Evolutionary conservation across 2,329 filamentous ascomycete species (phyloP).

Genomic region (Penicillium decumbens): DNA sequence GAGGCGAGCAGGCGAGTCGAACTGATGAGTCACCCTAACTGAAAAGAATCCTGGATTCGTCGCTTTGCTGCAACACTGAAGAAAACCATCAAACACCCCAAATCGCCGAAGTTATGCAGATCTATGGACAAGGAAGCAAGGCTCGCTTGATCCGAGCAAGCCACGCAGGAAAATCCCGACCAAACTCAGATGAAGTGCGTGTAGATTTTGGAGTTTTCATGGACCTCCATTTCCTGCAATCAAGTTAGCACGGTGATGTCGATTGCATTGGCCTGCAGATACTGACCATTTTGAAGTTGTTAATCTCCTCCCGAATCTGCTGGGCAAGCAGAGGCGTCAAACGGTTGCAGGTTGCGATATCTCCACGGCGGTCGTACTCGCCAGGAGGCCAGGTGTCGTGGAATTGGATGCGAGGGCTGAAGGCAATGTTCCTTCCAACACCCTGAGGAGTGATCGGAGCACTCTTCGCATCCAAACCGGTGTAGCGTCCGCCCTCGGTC

Average conservation of each 20-base stretch:
- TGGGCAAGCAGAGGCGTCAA: slow-evolving; percentile 95
- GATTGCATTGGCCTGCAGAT: neutral
- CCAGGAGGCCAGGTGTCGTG: slow-evolving; percentile 93
- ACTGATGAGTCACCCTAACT: neutral
- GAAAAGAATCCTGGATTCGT: neutral
- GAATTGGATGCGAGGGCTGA: slow-evolving; percentile 90
- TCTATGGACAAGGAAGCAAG: slow-evolving; percentile 24
- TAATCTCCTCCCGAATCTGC: slow-evolving; percentile 98
- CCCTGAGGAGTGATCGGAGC: slow-evolving; percentile 69
- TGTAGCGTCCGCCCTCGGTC: slow-evolving; percentile 61
- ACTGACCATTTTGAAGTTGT: slow-evolving; percentile 97
- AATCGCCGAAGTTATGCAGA: slow-evolving; percentile 25
- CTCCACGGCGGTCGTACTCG: slow-evolving; percentile 92
- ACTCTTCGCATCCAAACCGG: slow-evolving; percentile 69
- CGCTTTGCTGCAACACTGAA: slow-evolving; percentile 1
- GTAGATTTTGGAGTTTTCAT: slow-evolving; percentile 97
- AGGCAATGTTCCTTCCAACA: slow-evolving; percentile 56
- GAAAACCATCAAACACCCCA: slow-evolving; percentile 18
- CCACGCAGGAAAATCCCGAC: slow-evolving; percentile 25
- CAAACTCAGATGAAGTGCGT: slow-evolving; percentile 92
- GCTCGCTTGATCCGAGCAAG: slow-evolving; percentile 9
- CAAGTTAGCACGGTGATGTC: neutral
- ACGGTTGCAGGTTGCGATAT: slow-evolving; percentile 96
- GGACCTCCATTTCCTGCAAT: slow-evolving; percentile 96
- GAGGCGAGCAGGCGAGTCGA: neutral